phyloP scores from a whole-genome alignment of 306 rosid species.

The Albizia julibrissin region DNA sequence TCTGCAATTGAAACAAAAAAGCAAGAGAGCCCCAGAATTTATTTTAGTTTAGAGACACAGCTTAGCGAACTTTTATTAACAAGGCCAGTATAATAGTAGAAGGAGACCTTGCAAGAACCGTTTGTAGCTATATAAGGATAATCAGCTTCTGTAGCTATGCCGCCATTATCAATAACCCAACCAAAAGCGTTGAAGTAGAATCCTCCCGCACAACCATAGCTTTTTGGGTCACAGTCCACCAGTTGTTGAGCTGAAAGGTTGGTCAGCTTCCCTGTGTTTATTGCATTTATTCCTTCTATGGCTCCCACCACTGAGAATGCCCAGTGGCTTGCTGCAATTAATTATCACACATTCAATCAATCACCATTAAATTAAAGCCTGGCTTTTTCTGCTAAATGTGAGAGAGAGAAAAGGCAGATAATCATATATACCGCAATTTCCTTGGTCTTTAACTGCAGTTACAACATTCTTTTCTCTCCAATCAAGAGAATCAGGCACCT shows the following conservation, averaged over 20 bases:
- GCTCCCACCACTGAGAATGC: slow-evolving; percentile 66
- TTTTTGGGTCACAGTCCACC: slow-evolving; percentile 64
- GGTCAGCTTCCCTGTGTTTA: slow-evolving; percentile 56
- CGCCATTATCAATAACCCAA: slow-evolving; percentile 65
- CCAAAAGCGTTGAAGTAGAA: slow-evolving; percentile 71
- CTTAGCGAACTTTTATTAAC: not conserved
- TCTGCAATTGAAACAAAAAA: slow-evolving; percentile 16
- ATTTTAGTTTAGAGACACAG: not conserved
- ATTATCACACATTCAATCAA: not conserved
- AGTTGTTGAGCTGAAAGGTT: slow-evolving; percentile 67
- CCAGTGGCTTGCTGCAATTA: slow-evolving; percentile 64
- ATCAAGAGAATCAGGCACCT: slow-evolving; percentile 55
- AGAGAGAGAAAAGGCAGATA: not conserved
- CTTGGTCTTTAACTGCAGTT: slow-evolving; percentile 62
- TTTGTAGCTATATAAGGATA: slow-evolving; percentile 56
- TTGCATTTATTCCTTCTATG: slow-evolving; percentile 67
- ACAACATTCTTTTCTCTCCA: slow-evolving; percentile 66
- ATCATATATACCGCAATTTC: slow-evolving; percentile 43
- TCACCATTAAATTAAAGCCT: not conserved
- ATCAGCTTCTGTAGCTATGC: slow-evolving; percentile 59
- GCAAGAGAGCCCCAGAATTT: not conserved
- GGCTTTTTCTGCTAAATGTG: not conserved
- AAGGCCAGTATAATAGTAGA: not conserved
- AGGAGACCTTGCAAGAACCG: slow-evolving; percentile 49
- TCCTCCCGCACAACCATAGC: slow-evolving; percentile 66